Evolutionary conservation across 371 early-diverging fungal genomes (phyloP), one percentile per base, ranked within the genome.

Genomic region (Catenaria anguillulae): DNA sequence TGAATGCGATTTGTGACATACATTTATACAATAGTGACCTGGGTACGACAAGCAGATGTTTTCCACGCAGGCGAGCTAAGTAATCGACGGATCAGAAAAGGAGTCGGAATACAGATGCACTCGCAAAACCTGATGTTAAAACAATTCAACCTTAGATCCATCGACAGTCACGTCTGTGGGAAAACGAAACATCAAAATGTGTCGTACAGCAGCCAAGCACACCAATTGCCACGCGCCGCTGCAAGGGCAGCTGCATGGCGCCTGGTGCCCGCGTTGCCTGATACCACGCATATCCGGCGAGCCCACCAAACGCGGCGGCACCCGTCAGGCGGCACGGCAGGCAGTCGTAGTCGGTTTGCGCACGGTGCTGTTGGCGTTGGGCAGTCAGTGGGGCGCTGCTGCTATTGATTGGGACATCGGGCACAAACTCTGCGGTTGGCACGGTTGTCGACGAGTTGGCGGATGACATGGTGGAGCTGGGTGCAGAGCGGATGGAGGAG

Each of bases 281-380:
- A 29, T n/a, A n/a, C 29, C n/a, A n/a, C 24, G 50, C n/a, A 29
- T n/a, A 50, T 5, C 24, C 50, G 24, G 50, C 50, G 29, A n/a
- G 50, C 12, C 50, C 50, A 10, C 29, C 50, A 10, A 50, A 19
- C 15, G 50, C 50, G 10, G 24, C 24, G 50, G 40, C 5, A 50
- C 50, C 24, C 29, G 29, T n/a, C 10, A n/a, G 10, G 8, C 50
- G 50, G 50, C 50, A 29, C 50, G 50, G 50, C 50, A 50, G 50
- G 50, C 50, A 50, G 50, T 29, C 50, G 50, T 15, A 29, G 24
- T 29, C 50, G 45, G 21, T 13, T n/a, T 45, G 13, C 13, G 45
- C 4, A 13, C 45, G 13, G 45, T 23, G 45, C 45, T 13, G n/a
- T 13, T 13, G 21, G 3, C 8, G 45, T 74, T 54, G 65, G 62